Evolutionary conservation across 2,329 filamentous ascomycete genomes (phyloP).

Genomic region (Aspergillus sp.): DNA sequence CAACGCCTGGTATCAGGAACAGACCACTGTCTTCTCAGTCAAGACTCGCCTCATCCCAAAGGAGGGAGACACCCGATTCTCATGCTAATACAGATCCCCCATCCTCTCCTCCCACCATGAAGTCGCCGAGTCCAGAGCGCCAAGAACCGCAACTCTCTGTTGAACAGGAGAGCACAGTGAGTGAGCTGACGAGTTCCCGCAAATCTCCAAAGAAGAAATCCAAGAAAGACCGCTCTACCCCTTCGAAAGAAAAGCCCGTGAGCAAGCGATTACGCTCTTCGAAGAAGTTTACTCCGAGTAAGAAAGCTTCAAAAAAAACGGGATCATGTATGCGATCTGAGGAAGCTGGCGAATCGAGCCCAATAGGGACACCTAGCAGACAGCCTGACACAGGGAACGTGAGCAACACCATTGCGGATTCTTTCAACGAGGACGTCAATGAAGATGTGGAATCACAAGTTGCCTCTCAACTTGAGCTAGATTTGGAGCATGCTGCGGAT

Average conservation of each 20-base stretch:
- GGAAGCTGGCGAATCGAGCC: constrained; percentile 5
- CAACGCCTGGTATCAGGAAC: constrained; percentile 41
- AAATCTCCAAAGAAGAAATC: constrained; percentile 7
- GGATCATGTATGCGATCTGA: background rate
- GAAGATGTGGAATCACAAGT: constrained; percentile 40
- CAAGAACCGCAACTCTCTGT: constrained; percentile 3
- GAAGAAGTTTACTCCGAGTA: constrained; percentile 9
- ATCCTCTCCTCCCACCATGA: constrained; percentile 31
- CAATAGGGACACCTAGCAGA: constrained; percentile 1
- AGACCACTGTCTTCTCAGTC: constrained; percentile 17
- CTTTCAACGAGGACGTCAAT: constrained; percentile 26
- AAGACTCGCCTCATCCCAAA: constrained; percentile 21
- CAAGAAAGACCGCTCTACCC: constrained; percentile 1
- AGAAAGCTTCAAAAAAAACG: background rate
- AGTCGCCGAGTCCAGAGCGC: constrained; percentile 15
- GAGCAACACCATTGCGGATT: background rate
- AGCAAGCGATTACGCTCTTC: constrained; percentile 21
- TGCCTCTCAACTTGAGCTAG: constrained; percentile 40
- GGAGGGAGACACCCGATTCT: constrained; percentile 18
- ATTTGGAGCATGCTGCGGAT: constrained; percentile 35
- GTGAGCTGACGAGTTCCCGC: background rate
- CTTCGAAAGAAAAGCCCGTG: constrained; percentile 8
- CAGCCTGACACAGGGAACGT: background rate
- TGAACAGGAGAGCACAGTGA: constrained; percentile 2
- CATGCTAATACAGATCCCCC: constrained; percentile 21